A percentile compares a stretch with the other conserved stretches of the same genome.
phyloP scores from a whole-genome alignment of 208 protist species.

The Novymonas esmeraldas region DNA sequence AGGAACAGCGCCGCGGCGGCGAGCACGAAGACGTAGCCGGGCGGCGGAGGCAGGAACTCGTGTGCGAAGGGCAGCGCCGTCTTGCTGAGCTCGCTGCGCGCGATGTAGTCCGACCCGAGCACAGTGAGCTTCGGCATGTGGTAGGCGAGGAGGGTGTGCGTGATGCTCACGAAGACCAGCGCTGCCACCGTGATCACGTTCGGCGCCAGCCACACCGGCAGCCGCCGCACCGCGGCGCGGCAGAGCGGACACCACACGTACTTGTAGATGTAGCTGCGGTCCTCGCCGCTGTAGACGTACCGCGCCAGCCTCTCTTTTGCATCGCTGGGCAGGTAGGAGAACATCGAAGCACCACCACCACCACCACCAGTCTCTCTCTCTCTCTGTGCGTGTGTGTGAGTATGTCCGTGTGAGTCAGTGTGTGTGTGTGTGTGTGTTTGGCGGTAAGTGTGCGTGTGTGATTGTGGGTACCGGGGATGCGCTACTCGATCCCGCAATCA shows the following conservation, averaged over 20 bases:
- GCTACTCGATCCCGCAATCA: no score
- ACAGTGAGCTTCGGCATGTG: slow-evolving; percentile 78
- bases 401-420: not conserved
- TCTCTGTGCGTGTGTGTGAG: not conserved
- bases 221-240: slow-evolving; percentile 32
- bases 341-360: not conserved
- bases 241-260: slow-evolving; percentile 76
- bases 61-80: slow-evolving; percentile 25
- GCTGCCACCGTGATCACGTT: slow-evolving; percentile 89
- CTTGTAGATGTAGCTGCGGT: slow-evolving; percentile 79
- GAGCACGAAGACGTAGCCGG: slow-evolving; percentile 74
- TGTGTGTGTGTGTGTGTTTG: slow-evolving; percentile 4
- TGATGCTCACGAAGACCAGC: slow-evolving; percentile 63
- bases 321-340: slow-evolving; percentile 58
- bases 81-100: slow-evolving; percentile 9
- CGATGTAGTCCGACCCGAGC: slow-evolving; percentile 22
- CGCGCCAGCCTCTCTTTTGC: slow-evolving; percentile 35
- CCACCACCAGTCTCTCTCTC: not conserved
- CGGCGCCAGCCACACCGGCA: slow-evolving; percentile 81
- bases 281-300: slow-evolving; percentile 77
- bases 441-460: no score
- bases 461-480: no score
- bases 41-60: slow-evolving; percentile 40
- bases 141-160: slow-evolving; percentile 61
- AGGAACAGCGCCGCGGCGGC: slow-evolving; percentile 59